These are phyloP conservation scores for Candida albicans DNA, from an alignment of 1,139 yeast genomes.

Conservation along the genomic window DNA sequence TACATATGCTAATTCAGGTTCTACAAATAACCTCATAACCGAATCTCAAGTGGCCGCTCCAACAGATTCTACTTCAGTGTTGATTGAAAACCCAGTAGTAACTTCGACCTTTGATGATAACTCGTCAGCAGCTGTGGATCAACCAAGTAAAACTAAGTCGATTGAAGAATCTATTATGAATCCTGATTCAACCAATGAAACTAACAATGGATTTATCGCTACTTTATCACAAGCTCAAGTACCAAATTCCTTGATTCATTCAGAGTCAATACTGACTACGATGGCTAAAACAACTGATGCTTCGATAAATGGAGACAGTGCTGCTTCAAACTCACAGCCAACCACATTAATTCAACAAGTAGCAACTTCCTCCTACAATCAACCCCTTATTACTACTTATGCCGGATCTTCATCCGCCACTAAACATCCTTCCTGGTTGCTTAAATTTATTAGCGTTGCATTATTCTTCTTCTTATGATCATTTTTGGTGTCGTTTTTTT, in stretches of 20 bases:
- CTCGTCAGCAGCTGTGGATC: not conserved
- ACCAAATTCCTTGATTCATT: not conserved
- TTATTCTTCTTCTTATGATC: not conserved
- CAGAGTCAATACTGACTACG: too few species aligned
- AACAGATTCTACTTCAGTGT: too few species aligned
- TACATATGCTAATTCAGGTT: too few species aligned
- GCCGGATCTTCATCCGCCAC: not conserved
- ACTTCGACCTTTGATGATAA: not conserved
- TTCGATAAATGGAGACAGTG: not conserved
- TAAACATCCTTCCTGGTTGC: not conserved
- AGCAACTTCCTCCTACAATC: not conserved
- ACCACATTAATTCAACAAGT: slow-evolving; percentile 3
- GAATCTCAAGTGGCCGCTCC: too few species aligned
- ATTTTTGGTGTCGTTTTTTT: not conserved
- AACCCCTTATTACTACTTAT: slow-evolving; percentile 1
- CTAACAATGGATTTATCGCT: not conserved
- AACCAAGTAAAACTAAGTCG: too few species aligned
- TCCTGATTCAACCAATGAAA: not conserved
- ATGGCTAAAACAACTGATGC: not conserved
- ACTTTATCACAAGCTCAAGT: not conserved
- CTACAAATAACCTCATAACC: too few species aligned
- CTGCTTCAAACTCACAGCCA: not conserved
- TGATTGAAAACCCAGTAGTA: too few species aligned
- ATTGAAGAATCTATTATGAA: not conserved
- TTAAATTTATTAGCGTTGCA: not conserved